Conservation (phyloP, 2,329 filamentous ascomycete species). For the Cyphellophora attinorum region DNA sequence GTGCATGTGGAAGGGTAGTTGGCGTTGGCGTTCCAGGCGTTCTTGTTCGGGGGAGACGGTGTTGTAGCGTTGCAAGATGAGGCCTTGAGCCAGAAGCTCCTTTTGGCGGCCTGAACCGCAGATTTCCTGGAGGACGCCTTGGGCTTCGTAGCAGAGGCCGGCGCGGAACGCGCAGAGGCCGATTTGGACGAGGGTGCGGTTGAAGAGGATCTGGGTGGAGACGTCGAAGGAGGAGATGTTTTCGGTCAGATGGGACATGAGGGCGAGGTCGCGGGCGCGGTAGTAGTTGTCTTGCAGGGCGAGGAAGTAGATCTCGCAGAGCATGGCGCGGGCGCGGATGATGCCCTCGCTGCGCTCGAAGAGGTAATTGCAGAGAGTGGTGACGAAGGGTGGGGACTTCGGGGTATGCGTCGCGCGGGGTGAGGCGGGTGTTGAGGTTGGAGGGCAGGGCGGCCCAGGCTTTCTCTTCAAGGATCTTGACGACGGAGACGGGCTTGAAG, state of each 20-base stretch:
- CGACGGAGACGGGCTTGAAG: conserved; percentile 94
- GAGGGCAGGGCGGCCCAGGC: conserved; percentile 74
- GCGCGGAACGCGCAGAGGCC: conserved; percentile 97
- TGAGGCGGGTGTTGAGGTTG: conserved; percentile 66
- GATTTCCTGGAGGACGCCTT: conserved; percentile 95
- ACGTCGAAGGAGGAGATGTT: conserved; percentile 95
- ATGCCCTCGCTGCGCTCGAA: conserved; percentile 94
- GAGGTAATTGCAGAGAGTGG: conserved; percentile 84
- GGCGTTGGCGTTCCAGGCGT: conserved; percentile 89
- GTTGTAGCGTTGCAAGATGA: conserved; percentile 95
- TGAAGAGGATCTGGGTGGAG: conserved; percentile 95
- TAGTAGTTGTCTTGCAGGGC: conserved; percentile 97
- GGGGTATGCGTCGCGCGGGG: conserved; percentile 56
- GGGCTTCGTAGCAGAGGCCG: conserved; percentile 91
- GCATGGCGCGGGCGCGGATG: conserved; percentile 89
- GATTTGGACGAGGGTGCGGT: conserved; percentile 93
- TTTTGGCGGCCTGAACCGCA: conserved; percentile 96
- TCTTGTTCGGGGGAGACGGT: conserved; percentile 97
- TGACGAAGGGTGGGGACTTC: conserved; percentile 72
- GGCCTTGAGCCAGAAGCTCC: conserved; percentile 92
- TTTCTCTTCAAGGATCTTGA: conserved; percentile 88
- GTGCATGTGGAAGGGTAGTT: conserved; percentile 99
- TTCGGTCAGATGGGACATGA: conserved; percentile 98
- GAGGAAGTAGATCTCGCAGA: conserved; percentile 97
- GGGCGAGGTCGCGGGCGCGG: conserved; percentile 95